Base-by-base conservation (phyloP, 305 asterid genomes). In the Salvia sclarea region DNA sequence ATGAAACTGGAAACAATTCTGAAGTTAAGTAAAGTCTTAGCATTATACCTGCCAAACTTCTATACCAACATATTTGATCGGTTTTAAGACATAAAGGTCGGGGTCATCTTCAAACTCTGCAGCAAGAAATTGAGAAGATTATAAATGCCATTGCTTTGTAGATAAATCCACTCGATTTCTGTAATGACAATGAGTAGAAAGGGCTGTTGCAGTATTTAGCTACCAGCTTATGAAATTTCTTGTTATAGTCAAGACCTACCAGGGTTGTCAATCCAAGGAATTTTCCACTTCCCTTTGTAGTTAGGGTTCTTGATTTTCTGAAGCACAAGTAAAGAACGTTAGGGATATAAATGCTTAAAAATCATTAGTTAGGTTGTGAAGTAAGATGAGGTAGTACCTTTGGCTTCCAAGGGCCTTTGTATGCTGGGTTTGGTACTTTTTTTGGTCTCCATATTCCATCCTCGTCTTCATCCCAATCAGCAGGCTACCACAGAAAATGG, bases 181-280 rank as follows among this genome's bases (percentile, higher is more conserved):
- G 40, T 45, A 18, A 35, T 50, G 14, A n/a, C 21, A 54, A 20
- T 7, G 61, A 48, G 8, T 12, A 31, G 24, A 48, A 64, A 48
- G 18, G 11, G 58, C 24, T 50, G 17, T n/a, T 8, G 47, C 6
- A 52, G 47, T 33, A 20, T 47, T 22, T 30, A 47, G 47, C 16
- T 21, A 50, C 24, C 16, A 52, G 62, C 28, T 35, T 52, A 21
- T 11, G n/a, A 28, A 7, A 4, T 12, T 11, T 5, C 52, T 22
- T 21, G 21, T 13, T 37, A 52, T 8, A 30, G 28, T 53, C 2
- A 24, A 52, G 40, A 53, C 62, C 18, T 86, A 93, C 96, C 97
- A 80, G 98, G 98, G 85, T 94, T 94, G 69, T 94, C 99, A 55
- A 91, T 82, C 95, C 95, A 94, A 30, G 98, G 98, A 70, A 82